Conservation (phyloP, 345 rosid genomes). For the Balakata baccata region DNA sequence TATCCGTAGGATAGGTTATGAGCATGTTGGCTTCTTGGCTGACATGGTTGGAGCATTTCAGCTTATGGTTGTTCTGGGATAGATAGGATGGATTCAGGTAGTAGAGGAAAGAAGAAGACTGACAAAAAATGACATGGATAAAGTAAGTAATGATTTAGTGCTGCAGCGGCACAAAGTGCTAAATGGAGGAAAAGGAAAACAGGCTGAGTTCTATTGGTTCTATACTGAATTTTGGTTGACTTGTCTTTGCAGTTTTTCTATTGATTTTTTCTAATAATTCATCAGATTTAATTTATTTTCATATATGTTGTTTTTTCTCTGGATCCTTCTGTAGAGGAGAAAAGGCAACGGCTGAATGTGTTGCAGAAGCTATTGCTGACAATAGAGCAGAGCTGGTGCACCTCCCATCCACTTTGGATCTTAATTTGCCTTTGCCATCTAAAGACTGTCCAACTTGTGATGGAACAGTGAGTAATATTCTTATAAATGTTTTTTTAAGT, state of each 20-base stretch:
- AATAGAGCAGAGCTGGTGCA: conserved; percentile 84
- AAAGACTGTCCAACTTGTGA: conserved; percentile 92
- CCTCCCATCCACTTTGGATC: conserved; percentile 68
- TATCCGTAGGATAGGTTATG: not conserved
- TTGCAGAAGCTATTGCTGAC: conserved; percentile 78
- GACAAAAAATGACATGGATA: not conserved
- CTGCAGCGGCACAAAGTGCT: not conserved
- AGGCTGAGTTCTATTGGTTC: not conserved
- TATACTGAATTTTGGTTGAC: not conserved
- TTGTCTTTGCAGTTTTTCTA: not conserved
- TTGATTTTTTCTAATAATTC: not conserved
- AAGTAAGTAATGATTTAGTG: not conserved
- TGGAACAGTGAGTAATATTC: conserved; percentile 64
- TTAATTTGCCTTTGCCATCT: conserved; percentile 63
- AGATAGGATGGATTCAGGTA: not conserved
- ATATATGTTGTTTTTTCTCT: conserved; percentile 2
- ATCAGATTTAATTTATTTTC: not conserved
- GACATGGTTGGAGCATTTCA: not conserved
- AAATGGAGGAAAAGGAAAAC: not conserved
- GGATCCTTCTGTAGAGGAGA: conserved; percentile 62
- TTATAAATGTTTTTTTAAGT: conserved; percentile 3
- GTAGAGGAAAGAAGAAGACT: not conserved
- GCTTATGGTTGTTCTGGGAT: not conserved
- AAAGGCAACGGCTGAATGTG: conserved; percentile 72
- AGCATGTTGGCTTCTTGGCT: not conserved